These are phyloP conservation scores for Linanthus parryae DNA, from an alignment of 148 eudicot species.

Conservation along the genomic window DNA sequence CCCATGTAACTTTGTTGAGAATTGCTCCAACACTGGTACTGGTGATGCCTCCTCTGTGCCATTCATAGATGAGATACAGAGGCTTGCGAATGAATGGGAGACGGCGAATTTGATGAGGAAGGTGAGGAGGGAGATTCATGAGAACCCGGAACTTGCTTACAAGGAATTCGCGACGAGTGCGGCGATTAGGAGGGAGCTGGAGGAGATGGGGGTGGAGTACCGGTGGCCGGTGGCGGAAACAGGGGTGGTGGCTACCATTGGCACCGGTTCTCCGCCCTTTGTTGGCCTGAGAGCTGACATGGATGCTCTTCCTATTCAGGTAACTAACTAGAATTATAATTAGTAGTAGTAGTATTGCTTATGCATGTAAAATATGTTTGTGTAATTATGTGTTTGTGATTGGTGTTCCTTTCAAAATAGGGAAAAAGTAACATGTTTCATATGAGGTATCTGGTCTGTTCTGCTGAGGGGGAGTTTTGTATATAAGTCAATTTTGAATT, in stretches of 20 bases:
- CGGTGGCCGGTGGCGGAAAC: conserved; percentile 52
- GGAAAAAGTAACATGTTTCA: too few species aligned
- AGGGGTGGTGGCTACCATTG: conserved; percentile 54
- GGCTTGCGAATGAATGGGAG: too few species aligned
- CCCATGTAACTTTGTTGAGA: too few species aligned
- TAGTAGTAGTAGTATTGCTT: not conserved
- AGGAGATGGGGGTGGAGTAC: conserved; percentile 33
- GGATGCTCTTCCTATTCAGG: conserved; percentile 89
- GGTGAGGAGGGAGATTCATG: conserved; percentile 52
- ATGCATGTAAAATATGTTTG: not conserved
- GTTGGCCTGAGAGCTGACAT: conserved; percentile 79
- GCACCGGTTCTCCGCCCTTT: conserved; percentile 69
- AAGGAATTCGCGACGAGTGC: conserved; percentile 52
- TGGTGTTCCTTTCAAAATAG: too few species aligned
- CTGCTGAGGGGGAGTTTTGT: too few species aligned
- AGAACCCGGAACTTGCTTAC: conserved; percentile 64
- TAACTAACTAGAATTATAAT: too few species aligned
- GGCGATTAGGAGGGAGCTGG: conserved; percentile 41
- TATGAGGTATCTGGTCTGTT: too few species aligned
- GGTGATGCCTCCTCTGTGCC: too few species aligned
- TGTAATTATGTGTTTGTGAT: not conserved
- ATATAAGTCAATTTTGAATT: too few species aligned
- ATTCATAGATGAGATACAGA: too few species aligned
- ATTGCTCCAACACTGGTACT: too few species aligned
- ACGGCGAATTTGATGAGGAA: too few species aligned